Evolutionary conservation across 768 basidiomycete genomes (phyloP).

Genomic region (Tephrocybe rancida): DNA sequence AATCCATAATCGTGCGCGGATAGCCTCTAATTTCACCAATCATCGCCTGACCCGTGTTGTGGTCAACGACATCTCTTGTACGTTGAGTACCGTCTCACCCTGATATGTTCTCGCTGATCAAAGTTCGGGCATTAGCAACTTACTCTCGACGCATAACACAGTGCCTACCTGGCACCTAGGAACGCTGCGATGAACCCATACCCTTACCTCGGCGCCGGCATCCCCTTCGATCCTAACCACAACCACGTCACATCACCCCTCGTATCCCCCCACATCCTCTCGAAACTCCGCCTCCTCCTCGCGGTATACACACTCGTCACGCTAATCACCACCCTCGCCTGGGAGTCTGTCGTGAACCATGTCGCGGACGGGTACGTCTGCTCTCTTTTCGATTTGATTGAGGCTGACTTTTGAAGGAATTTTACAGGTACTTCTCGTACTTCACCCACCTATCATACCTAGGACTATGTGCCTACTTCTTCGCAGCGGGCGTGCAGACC

Average conservation of each 20-base stretch:
- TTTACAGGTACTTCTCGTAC: slow-evolving; percentile 8
- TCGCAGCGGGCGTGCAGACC: slow-evolving; percentile 58
- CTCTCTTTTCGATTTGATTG: not conserved
- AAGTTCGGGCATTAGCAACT: too few species aligned
- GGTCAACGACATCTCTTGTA: too few species aligned
- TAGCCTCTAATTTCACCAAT: too few species aligned
- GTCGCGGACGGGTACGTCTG: slow-evolving; percentile 32
- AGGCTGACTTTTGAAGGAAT: not conserved
- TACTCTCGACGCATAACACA: too few species aligned
- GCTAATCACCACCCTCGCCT: slow-evolving; percentile 38
- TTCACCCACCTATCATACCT: slow-evolving; percentile 65
- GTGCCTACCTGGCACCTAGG: too few species aligned
- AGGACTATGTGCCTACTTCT: slow-evolving; percentile 65
- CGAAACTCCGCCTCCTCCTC: slow-evolving; percentile 44
- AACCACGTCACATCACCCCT: slow-evolving; percentile 52
- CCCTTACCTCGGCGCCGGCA: slow-evolving; percentile 16
- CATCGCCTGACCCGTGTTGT: too few species aligned
- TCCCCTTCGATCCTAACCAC: slow-evolving; percentile 36
- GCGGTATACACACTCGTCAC: slow-evolving; percentile 53
- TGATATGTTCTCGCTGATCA: too few species aligned
- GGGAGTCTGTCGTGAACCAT: slow-evolving; percentile 28
- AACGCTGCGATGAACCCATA: slow-evolving; percentile 5
- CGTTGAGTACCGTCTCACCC: too few species aligned
- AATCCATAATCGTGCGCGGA: too few species aligned
- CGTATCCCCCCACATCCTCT: slow-evolving; percentile 46